Base-by-base conservation (phyloP, 495 filamentous ascomycete species). In the Hypoxylon cercidicola region DNA sequence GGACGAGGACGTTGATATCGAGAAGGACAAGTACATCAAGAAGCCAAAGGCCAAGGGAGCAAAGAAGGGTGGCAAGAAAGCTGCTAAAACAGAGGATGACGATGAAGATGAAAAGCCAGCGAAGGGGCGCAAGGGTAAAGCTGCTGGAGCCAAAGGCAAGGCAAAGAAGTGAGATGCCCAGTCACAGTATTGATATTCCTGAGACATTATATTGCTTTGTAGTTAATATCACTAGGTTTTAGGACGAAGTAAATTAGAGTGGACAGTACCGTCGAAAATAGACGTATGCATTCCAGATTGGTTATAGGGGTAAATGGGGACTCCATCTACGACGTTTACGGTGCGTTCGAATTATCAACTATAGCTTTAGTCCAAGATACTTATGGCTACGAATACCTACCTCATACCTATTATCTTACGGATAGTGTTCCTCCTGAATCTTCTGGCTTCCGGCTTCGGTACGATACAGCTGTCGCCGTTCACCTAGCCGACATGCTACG, bases 11-110 rank as follows among this genome's bases (percentile, higher is more conserved):
- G 74, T 87, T 37, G 93, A 97, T 72, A 73, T 98, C 20, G 90
- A 88, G 69, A 97, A 95, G 74, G 96, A 98, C 74, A 98, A 97
- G 73, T 97, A 97, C 75, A 91, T 97, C 73, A 96, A 94, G 76
- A 81, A 88, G 70, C 90, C 93, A 9, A 97, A 96, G 81, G 79
- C 80, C 44, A 85, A 82, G 70, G 64, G 70, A 21, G 72, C 77
- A n/a, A 73, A 75, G 40, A 85, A 80, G 64, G 90, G 86, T 61
- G 77, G 75, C 19, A 59, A 73, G 51, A 92, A 90, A 79, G 74
- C 75, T 44, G 75, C 79, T 1, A 83, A 83, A 64, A 85, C 84
- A 48, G 77, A 77, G 4, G 72, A 72, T 34, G 77, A 77, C 18
- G 77, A 76, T 12, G 75, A 73, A 34, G 78, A 79, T 9, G 80